Evolutionary conservation across 176 grass and related monocot species (phyloP), one percentile per base, ranked within the genome.

Genomic region (Cocos nucifera): DNA sequence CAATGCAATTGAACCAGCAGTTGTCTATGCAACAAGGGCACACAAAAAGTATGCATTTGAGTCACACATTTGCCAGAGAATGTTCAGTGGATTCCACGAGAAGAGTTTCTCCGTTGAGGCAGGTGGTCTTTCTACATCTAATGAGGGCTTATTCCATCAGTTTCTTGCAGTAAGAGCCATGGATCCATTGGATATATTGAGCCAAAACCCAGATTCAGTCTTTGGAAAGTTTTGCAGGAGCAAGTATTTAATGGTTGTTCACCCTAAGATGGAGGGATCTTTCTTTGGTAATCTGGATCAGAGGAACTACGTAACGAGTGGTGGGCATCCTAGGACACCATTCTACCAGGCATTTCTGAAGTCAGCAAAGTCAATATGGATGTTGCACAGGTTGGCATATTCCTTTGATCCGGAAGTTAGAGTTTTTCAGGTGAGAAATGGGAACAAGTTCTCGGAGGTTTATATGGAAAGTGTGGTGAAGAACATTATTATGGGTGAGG

Each of bases 321-420:
- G 92, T 50, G 92, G 87, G 48, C 92, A 97, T 76, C 92, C 87
- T n/a, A 78, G 92, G 49, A 97, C 87, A 59, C 80, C 86, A 44
- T 97, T 91, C 79, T 97, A 97, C 67, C 87, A 85, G 67, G 87
- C 84, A 22, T 97, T 97, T 80, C 87, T 97, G 6, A 85, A 84
- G 66, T 59, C 92, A 65, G 87, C 87, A 0, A 97, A 92, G 60
- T 84, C 93, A 51, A 82, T 97, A 73, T 88, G 93, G 87, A 66
- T 97, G 16, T 49, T 97, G 56, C 93, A 97, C 71, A 83, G 80
- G 65, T 57, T 97, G 16, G 81, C 87, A 0, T 77, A 83, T 55
- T 88, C 92, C 4, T 91, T 85, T 15, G 81, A 91, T 30, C 87
- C 93, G 4, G 85, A 80, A 74, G 76, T 73, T 9, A 80, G 65